Base-by-base conservation (phyloP, 129 eudicot species). In the Flaveria robusta region DNA sequence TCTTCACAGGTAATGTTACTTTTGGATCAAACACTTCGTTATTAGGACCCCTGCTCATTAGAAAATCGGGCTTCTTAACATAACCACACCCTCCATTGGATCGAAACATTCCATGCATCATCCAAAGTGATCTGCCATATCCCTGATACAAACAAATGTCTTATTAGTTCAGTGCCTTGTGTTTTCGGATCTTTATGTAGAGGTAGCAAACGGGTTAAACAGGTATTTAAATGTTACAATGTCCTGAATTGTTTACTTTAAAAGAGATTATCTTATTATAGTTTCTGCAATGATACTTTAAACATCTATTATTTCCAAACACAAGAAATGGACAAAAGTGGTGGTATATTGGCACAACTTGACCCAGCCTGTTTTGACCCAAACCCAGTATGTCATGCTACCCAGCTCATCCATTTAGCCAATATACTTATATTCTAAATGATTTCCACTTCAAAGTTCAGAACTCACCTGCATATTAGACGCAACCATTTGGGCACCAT, bases 401-500 rank as follows among this genome's bases (percentile, higher is more conserved):
- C 43, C 5, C 26, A 37, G 37, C 49, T 37, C 8, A 45, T 10
- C 42, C 22, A 31, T 14, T 63, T 29, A 27, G 20, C 43, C 9
- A 31, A 8, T 59, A 12, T 24, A 11, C 27, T 31, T 9, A 34
- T 63, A 63, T 65, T 16, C 46, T 5, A 65, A 29, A 46, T 13
- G 41, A 26, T 52, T 72, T 72, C 4, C 16, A 31, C 60, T 64
- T 70, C 0, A 31, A 63, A 31, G 51, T 64, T 70, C 2, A 63
- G 31, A 77, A 18, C 75, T 65, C 68, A 90, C 99, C 96, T 95
- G 99, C 99, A 95, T 95, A 68, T 95, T 95, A 55, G 85, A 91
- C 4, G 99, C 99, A 20, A 89, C 96, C 99, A 95, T 95, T 80
- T 95, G 99, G 65, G 97, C 97, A 45, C 99, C 99, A 81, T 91